A percentile compares a stretch with the other conserved stretches of the same genome.
These are phyloP conservation scores for Bassia scoparia DNA, from an alignment of 148 eudicot genomes.

Conservation along the genomic window DNA sequence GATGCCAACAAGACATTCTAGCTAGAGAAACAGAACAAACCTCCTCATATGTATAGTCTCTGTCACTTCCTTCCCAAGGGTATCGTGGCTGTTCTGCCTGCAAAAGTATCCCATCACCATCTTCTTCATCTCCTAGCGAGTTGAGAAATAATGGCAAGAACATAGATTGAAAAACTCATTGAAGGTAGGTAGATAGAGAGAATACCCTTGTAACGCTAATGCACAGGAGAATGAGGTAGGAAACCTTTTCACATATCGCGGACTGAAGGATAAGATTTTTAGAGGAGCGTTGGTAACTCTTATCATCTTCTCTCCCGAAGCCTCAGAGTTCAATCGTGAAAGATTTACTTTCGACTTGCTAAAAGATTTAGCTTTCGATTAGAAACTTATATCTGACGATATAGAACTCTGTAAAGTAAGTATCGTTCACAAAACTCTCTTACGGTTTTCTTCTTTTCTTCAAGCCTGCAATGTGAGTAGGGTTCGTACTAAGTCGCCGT, in stretches of 20 bases:
- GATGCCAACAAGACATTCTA: not conserved
- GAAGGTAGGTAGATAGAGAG: not conserved
- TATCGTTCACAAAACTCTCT: not conserved
- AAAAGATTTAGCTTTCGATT: slow-evolving; percentile 7
- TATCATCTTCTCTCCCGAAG: slow-evolving; percentile 56
- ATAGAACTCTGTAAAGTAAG: slow-evolving; percentile 20
- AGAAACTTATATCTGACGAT: not conserved
- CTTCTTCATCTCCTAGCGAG: slow-evolving; percentile 38
- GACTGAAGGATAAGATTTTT: not conserved
- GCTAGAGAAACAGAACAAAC: slow-evolving; percentile 16
- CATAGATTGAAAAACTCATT: not conserved
- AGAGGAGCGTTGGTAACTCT: slow-evolving; percentile 34
- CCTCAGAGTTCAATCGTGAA: slow-evolving; percentile 42
- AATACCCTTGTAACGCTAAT: not conserved
- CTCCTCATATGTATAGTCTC: slow-evolving; percentile 73
- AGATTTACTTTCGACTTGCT: slow-evolving; percentile 58
- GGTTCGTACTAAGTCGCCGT: slow-evolving; percentile 45
- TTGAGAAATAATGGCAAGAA: slow-evolving; percentile 28
- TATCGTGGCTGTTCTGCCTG: slow-evolving; percentile 37
- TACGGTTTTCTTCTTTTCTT: slow-evolving; percentile 73
- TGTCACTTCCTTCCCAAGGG: slow-evolving; percentile 74
- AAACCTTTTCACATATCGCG: not conserved
- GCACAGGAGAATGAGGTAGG: not conserved
- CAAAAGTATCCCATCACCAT: slow-evolving; percentile 28
- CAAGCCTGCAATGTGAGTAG: slow-evolving; percentile 59